A percentile compares a stretch with the other conserved stretches of the same genome.
Conservation (phyloP, 495 filamentous ascomycete species). For the Pseudevernia furfuracea region DNA sequence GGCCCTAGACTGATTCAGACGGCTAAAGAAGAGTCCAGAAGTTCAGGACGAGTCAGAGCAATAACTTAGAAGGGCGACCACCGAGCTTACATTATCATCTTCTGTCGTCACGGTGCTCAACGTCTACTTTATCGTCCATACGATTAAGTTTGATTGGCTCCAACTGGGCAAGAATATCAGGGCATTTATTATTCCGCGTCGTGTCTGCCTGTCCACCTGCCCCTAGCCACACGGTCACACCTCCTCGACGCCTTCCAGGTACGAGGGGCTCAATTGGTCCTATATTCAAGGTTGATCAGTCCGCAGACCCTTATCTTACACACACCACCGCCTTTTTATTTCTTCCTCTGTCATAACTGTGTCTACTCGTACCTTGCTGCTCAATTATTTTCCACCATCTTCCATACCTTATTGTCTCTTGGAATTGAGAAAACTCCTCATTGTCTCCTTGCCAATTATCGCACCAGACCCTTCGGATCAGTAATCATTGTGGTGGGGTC, state of each 20-base stretch:
- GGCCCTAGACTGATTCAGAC: neutral
- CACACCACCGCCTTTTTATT: slow-evolving; percentile 1
- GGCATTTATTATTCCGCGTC: too few species aligned
- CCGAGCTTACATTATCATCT: neutral
- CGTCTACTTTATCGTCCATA: neutral
- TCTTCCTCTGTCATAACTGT: neutral
- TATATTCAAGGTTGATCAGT: slow-evolving; percentile 4
- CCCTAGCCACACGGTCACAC: neutral
- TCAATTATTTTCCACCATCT: too few species aligned
- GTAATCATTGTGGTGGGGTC: slow-evolving; percentile 9
- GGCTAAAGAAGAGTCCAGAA: neutral
- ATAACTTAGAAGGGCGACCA: neutral
- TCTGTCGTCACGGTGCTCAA: slow-evolving; percentile 2
- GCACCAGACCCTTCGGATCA: neutral
- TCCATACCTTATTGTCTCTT: too few species aligned
- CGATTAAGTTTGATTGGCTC: neutral
- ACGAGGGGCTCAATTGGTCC: slow-evolving; percentile 6
- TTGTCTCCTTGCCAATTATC: neutral
- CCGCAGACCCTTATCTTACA: slow-evolving; percentile 9
- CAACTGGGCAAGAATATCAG: neutral
- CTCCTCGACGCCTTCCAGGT: neutral
- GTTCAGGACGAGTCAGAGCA: neutral
- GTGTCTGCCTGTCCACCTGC: neutral
- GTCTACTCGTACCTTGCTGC: too few species aligned
- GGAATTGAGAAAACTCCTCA: neutral